Conservation (phyloP, 129 eudicot species). For the Helianthus annuus region DNA sequence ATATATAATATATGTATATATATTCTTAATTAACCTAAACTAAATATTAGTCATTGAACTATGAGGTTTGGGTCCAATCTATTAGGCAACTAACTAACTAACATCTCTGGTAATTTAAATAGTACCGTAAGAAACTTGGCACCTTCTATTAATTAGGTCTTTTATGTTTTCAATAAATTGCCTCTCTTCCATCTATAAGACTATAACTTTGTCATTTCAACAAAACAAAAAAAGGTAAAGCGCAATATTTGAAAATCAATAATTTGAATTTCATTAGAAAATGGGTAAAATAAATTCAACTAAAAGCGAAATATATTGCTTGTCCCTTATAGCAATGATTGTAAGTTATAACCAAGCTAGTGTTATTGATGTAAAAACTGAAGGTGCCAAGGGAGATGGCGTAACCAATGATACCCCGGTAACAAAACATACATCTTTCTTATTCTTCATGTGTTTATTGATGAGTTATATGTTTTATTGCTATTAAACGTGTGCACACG, state of each 20-base stretch:
- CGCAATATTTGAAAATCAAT: too few relatives aligned
- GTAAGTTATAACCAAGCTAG: conserved; percentile 22
- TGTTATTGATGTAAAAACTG: conserved; percentile 17
- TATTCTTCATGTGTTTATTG: not conserved
- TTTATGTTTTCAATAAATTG: not conserved
- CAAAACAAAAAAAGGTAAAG: too few relatives aligned
- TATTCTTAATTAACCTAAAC: too few relatives aligned
- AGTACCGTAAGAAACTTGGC: too few relatives aligned
- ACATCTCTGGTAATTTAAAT: too few relatives aligned
- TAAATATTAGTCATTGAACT: too few relatives aligned
- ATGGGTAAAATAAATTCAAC: conserved; percentile 5
- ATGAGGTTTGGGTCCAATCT: too few relatives aligned
- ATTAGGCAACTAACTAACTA: too few relatives aligned
- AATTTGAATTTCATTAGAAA: conserved; percentile 2
- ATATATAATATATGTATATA: too few relatives aligned
- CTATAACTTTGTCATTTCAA: not conserved
- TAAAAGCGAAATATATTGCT: not conserved
- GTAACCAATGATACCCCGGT: conserved; percentile 39
- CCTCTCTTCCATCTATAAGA: not conserved
- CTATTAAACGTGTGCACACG: too few relatives aligned
- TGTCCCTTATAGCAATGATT: conserved; percentile 21
- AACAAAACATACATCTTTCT: not conserved
- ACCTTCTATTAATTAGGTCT: too few relatives aligned
- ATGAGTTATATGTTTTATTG: not conserved
- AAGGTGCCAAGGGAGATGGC: conserved; percentile 49